Conservation (phyloP, 805 yeast species). For the Saccharomyces mikatae region DNA sequence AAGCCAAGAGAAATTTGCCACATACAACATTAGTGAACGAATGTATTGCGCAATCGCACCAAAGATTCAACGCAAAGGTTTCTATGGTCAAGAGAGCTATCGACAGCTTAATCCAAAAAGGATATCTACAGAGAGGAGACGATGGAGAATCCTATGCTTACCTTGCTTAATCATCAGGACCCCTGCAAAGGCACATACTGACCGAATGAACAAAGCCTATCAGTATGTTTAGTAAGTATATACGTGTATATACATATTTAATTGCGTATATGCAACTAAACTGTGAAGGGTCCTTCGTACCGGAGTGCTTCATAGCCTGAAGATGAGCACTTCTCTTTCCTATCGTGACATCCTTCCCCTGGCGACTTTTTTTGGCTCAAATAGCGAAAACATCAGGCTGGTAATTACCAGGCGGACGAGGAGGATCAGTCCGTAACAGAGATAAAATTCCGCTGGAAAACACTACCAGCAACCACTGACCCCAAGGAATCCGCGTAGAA, state of each 20-base stretch:
- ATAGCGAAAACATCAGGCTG: background rate
- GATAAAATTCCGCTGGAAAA: background rate
- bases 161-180: constrained; percentile 45
- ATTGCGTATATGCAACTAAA: background rate
- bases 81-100: constrained; percentile 82
- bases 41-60: constrained; percentile 74
- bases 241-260: background rate
- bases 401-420: background rate
- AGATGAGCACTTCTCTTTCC: background rate
- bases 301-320: background rate
- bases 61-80: constrained; percentile 75
- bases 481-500: background rate
- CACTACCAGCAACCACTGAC: background rate
- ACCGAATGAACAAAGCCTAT: background rate
- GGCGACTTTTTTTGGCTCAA: background rate
- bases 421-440: background rate
- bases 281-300: background rate
- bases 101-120: constrained; percentile 76
- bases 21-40: constrained; percentile 81
- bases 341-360: background rate
- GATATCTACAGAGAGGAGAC: constrained; percentile 70
- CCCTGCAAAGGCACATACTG: background rate
- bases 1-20: constrained; percentile 71
- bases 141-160: constrained; percentile 71
- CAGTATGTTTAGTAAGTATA: background rate